These are phyloP conservation scores for Phenoliferia sp. DNA, from an alignment of 1,284 basidiomycete genomes.

Conservation along the genomic window DNA sequence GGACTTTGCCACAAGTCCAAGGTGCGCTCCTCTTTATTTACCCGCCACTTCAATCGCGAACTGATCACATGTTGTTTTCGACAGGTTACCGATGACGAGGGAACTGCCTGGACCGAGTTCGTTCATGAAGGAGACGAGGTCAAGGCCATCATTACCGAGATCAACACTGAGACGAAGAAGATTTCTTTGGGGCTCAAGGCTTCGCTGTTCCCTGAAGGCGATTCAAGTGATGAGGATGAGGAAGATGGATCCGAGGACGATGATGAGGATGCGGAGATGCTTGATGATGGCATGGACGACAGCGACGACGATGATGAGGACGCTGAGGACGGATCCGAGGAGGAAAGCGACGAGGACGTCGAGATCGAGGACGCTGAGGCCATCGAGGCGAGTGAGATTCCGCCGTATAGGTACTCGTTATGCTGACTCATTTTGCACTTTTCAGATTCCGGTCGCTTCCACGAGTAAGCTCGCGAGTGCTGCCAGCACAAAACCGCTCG, in stretches of 20 bases:
- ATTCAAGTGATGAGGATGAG: constrained; percentile 38
- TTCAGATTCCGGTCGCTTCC: constrained; percentile 25
- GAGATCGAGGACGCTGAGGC: constrained; percentile 39
- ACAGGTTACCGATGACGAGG: constrained; percentile 77
- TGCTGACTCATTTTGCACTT: not conserved
- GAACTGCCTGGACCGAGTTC: constrained; percentile 61
- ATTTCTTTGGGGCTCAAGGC: constrained; percentile 84
- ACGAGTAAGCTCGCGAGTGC: constrained; percentile 26
- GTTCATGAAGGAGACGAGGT: constrained; percentile 85
- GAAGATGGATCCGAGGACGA: constrained; percentile 39
- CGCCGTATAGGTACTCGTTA: not conserved
- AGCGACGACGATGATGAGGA: constrained; percentile 41
- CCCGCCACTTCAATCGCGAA: not conserved
- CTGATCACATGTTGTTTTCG: not conserved
- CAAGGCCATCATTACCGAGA: constrained; percentile 67
- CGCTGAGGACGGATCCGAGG: constrained; percentile 11
- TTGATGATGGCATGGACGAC: constrained; percentile 38
- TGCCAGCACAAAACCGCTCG: constrained; percentile 32
- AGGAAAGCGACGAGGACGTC: constrained; percentile 42
- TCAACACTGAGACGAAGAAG: constrained; percentile 66
- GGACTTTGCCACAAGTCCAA: constrained; percentile 94
- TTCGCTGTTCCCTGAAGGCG: constrained; percentile 64
- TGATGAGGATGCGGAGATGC: constrained; percentile 37
- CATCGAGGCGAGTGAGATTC: constrained; percentile 22
- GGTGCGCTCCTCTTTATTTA: constrained; percentile 47